phyloP scores from a whole-genome alignment of 116 monocot species.

The Zostera marina region DNA sequence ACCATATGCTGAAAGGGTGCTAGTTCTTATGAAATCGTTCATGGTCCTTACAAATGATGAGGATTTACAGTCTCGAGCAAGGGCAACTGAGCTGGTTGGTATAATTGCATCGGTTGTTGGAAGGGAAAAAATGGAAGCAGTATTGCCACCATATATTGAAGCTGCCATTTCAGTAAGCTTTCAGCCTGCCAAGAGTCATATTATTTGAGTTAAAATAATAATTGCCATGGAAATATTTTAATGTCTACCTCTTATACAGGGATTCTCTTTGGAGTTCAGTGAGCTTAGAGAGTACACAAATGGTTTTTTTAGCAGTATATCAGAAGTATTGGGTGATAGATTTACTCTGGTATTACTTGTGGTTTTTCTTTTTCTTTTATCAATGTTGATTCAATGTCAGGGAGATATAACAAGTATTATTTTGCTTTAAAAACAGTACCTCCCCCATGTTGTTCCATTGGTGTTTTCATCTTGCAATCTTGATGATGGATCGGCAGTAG shows the following conservation, averaged over 20 bases:
- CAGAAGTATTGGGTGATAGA: conserved; percentile 81
- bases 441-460: conserved; percentile 77
- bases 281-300: conserved; percentile 97
- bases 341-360: conserved; percentile 41
- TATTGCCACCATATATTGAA: conserved; percentile 78
- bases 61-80: conserved; percentile 64
- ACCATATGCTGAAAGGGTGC: conserved; percentile 83
- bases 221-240: neutral
- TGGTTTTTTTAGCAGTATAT: conserved; percentile 94
- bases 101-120: conserved; percentile 86
- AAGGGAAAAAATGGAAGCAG: conserved; percentile 60
- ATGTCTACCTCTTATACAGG: conserved; percentile 18
- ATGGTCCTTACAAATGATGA: conserved; percentile 83
- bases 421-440: conserved; percentile 37
- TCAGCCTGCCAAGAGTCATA: neutral
- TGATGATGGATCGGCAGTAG: conserved; percentile 89
- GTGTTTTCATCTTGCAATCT: conserved; percentile 91
- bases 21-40: conserved; percentile 80
- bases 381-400: neutral
- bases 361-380: neutral
- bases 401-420: neutral
- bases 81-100: conserved; percentile 96
- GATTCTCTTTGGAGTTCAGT: conserved; percentile 73
- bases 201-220: neutral
- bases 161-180: conserved; percentile 64